Evolutionary conservation across 306 rosid species (phyloP), one percentile per base, ranked within the genome.

Genomic region (Cucumis sativus): DNA sequence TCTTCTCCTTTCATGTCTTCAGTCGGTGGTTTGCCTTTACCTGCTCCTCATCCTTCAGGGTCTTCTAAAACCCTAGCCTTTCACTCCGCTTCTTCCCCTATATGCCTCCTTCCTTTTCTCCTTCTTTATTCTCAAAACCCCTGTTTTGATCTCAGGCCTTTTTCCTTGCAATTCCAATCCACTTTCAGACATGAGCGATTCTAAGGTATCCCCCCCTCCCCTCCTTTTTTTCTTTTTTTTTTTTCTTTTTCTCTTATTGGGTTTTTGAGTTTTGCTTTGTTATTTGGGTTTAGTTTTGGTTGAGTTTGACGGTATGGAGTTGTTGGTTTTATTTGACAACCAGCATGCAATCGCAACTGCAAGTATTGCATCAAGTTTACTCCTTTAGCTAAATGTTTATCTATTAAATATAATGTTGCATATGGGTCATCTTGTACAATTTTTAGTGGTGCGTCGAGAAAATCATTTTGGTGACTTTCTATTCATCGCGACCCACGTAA

Each of bases 1-100:
- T 57, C 84, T 80, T 13, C 84, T 79, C 95, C 43, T 90, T 94
- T 85, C 95, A 95, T 95, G 97, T 95, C 99, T 95, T 85, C 93
- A 79, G 81, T 88, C 89, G 84, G 86, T 54, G 75, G 63, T 73
- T 73, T 77, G 80, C 81, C 77, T 79, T 81, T 82, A 78, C 75
- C 79, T 60, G 51, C 79, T 67, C 78, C 85, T 84, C 77, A 83
- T 82, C 80, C 85, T 78, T 80, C 94, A 86, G 96, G 96, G 91
- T 93, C 91, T 80, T 89, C 77, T 74, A 86, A 87, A 84, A 82
- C 91, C 91, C 92, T 88, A 87, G 80, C 77, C 88, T 80, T 81
- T 80, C 84, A 82, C 86, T 82, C 79, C 28, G 68, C 33, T 61
- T 74, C 83, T 35, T 85, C 73, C 13, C 79, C 54, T 65, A 85